These are phyloP conservation scores for Hypoxylon sp. DNA, from an alignment of 2,329 filamentous ascomycete species.

Conservation along the genomic window DNA sequence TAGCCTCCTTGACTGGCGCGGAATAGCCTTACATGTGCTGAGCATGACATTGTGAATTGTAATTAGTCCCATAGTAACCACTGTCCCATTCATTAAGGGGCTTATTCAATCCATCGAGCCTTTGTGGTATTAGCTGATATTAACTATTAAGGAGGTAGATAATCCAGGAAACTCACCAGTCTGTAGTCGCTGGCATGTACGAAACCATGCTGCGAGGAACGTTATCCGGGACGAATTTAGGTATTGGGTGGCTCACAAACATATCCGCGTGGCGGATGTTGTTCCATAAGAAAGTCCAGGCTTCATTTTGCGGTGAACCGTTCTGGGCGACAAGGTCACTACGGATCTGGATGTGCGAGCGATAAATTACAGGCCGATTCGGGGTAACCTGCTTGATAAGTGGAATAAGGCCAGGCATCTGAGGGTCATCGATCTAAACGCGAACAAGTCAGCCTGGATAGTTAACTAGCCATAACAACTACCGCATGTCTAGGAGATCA, in stretches of 20 bases:
- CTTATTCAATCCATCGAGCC: conserved; percentile 86
- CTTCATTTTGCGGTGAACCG: conserved; percentile 76
- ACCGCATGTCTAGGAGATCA: not conserved
- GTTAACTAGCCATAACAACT: not conserved
- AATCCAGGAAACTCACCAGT: conserved; percentile 67
- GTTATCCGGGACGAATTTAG: conserved; percentile 77
- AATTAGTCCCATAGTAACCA: conserved; percentile 80
- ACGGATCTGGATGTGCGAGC: conserved; percentile 86
- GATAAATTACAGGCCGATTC: conserved; percentile 81
- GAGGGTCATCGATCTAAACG: conserved; percentile 79
- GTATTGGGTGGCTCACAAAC: conserved; percentile 86
- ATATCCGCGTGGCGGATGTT: conserved; percentile 78
- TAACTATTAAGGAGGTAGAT: conserved; percentile 3
- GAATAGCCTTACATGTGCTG: conserved; percentile 66
- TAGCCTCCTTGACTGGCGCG: conserved; percentile 41
- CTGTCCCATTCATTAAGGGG: conserved; percentile 76
- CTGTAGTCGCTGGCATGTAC: conserved; percentile 84
- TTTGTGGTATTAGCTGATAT: conserved; percentile 48
- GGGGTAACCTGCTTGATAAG: conserved; percentile 79
- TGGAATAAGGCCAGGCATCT: conserved; percentile 84
- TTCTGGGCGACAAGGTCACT: conserved; percentile 75
- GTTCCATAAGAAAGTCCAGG: conserved; percentile 82
- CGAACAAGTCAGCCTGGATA: conserved; percentile 14
- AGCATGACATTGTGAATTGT: conserved; percentile 72
- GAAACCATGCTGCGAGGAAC: conserved; percentile 76